phyloP scores from a whole-genome alignment of 345 rosid species.

The Laguncularia racemosa region DNA sequence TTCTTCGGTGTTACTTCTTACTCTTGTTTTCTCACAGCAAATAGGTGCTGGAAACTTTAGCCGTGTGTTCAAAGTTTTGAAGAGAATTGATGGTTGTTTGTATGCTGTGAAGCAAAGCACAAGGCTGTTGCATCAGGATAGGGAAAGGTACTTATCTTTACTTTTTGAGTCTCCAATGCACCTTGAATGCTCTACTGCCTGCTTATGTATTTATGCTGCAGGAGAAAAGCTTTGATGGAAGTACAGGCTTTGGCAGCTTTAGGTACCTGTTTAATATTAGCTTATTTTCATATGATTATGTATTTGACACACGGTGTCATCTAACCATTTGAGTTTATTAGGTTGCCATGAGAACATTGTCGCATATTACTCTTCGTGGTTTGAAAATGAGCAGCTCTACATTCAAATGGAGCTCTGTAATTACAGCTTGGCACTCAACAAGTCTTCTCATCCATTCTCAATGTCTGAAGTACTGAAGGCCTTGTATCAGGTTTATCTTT shows the following conservation, averaged over 20 bases:
- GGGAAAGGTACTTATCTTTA: slow-evolving; percentile 51
- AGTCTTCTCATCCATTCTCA: slow-evolving; percentile 26
- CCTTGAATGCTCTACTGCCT: too few relatives aligned
- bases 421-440: slow-evolving; percentile 60
- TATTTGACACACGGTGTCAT: neutral
- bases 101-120: slow-evolving; percentile 86
- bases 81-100: slow-evolving; percentile 93
- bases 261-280: slow-evolving; percentile 35
- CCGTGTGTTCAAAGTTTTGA: slow-evolving; percentile 75
- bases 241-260: slow-evolving; percentile 96
- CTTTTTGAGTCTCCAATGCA: slow-evolving; percentile 5
- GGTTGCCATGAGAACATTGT: slow-evolving; percentile 82
- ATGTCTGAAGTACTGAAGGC: slow-evolving; percentile 55
- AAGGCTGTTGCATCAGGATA: slow-evolving; percentile 56
- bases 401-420: slow-evolving; percentile 97
- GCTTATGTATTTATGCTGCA: slow-evolving; percentile 17
- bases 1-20: slow-evolving; percentile 4
- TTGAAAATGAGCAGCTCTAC: slow-evolving; percentile 86
- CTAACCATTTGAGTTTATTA: slow-evolving; percentile 9
- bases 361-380: slow-evolving; percentile 89
- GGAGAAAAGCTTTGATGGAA: slow-evolving; percentile 98
- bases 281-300: neutral
- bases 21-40: slow-evolving; percentile 41
- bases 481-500: slow-evolving; percentile 55
- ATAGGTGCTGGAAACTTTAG: slow-evolving; percentile 91